Evolutionary conservation across 2,329 filamentous ascomycete species (phyloP), one percentile per base, ranked within the genome.

Genomic region (Coniosporium tulheliwenetii): DNA sequence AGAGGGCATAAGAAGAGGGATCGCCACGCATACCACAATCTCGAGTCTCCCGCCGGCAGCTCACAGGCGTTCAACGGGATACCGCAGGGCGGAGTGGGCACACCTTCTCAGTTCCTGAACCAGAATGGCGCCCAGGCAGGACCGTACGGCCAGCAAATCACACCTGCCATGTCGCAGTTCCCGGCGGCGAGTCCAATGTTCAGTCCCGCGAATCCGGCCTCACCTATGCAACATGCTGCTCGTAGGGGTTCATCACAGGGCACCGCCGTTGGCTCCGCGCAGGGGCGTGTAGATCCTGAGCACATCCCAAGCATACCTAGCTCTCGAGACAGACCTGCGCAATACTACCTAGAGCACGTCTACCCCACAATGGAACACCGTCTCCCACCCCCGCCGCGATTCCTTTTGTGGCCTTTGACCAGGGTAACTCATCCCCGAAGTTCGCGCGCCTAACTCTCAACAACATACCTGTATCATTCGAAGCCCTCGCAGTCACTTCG

Each of bases 351-450:
- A 50, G 77, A 72, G 50, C 83, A 94, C 59, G 71, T 93, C 39
- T 96, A 95, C 58, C 86, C 89, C 13, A 98, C 91, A 3, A 93
- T 96, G 65, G 89, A 96, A 63, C 83, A 83, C 44, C 86, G 94
- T 56, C 71, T 94, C 2, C 87, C 91, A 9, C 91, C 91, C 86
- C 91, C 2, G 84, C 87, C 10, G 77, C 82, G 5, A 73, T 91
- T 15, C 86, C 91, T 2, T 96, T 91, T 54, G 81, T 95, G 32
- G 84, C 87, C n/a, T 84, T 79, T 52, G 91, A 98, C 52, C 91
- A 98, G 60, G 91, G 91, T 52, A 98, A 95, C 58, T 81, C 91
- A 5, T 95, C 91, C 10, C 91, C 91, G 30, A 95, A 95, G 61
- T 91, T 85, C 57, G 83, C 86, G 38, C 79, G 91, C 42, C 72